Evolutionary conservation across 768 basidiomycete species (phyloP).

Genomic region (Trametes coccinea): DNA sequence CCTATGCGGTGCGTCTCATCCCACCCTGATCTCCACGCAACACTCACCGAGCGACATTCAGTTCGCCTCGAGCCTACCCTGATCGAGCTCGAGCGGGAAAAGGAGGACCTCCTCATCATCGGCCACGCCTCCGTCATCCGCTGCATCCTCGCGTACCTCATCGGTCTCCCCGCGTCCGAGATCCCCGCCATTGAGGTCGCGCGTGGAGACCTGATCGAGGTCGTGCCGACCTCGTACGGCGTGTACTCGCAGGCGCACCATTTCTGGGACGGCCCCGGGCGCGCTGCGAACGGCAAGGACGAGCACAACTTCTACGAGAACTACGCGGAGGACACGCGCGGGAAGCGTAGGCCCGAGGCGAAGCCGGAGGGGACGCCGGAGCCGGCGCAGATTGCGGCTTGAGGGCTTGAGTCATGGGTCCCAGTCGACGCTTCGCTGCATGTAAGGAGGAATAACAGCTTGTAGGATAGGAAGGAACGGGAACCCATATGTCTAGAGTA

Average conservation of each 20-base stretch:
- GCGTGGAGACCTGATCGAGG: slow-evolving; percentile 94
- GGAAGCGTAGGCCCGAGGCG: slow-evolving; percentile 33
- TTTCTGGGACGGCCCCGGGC: slow-evolving; percentile 88
- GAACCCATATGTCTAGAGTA: no score
- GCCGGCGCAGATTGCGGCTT: neutral
- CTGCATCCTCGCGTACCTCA: slow-evolving; percentile 90
- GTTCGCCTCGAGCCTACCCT: slow-evolving; percentile 93
- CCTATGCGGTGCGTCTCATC: slow-evolving; percentile 59
- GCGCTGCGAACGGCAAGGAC: slow-evolving; percentile 51
- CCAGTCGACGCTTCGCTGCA: neutral
- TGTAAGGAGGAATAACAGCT: neutral
- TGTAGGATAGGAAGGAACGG: neutral
- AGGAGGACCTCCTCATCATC: slow-evolving; percentile 94
- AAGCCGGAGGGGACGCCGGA: slow-evolving; percentile 1
- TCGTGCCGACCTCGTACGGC: slow-evolving; percentile 85
- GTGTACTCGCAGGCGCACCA: slow-evolving; percentile 87
- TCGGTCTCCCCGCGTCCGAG: slow-evolving; percentile 91
- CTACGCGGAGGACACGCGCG: slow-evolving; percentile 57
- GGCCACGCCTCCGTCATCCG: slow-evolving; percentile 97
- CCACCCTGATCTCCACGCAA: neutral
- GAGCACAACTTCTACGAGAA: slow-evolving; percentile 87
- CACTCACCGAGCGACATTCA: slow-evolving; percentile 31
- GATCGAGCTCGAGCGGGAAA: slow-evolving; percentile 91
- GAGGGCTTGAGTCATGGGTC: neutral
- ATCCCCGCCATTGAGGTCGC: slow-evolving; percentile 98